phyloP scores from a whole-genome alignment of 495 filamentous ascomycete genomes.

The Massariosphaeria phaeospora region DNA sequence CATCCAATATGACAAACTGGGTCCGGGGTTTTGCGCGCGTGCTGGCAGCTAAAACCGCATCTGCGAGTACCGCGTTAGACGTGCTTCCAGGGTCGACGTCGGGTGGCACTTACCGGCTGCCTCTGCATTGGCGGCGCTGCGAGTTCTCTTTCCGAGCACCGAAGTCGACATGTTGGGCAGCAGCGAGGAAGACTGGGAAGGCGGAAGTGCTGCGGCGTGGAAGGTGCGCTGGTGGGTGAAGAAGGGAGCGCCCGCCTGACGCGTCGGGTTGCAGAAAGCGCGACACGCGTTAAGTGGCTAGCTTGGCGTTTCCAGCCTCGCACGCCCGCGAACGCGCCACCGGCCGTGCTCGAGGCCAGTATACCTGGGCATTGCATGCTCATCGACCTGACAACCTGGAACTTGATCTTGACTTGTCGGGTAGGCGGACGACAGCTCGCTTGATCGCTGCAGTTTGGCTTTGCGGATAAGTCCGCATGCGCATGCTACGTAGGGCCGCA shows the following conservation, averaged over 20 bases:
- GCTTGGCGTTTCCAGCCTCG: neutral
- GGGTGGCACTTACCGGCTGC: conserved; percentile 52
- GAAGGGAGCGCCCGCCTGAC: conserved; percentile 11
- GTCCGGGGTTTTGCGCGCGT: conserved; percentile 61
- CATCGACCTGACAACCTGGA: too few relatives aligned
- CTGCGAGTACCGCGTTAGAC: conserved; percentile 23
- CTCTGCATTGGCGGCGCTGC: conserved; percentile 40
- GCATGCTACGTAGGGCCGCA: too few relatives aligned
- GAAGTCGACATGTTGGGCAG: conserved; percentile 54
- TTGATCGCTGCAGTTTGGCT: neutral
- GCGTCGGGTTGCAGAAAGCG: conserved; percentile 9
- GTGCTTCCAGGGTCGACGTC: conserved; percentile 25
- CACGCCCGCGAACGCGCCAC: too few relatives aligned
- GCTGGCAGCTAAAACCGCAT: conserved; percentile 13
- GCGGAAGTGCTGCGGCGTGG: conserved; percentile 9
- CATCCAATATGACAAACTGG: conserved; percentile 42
- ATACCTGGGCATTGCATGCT: too few relatives aligned
- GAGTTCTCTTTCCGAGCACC: conserved; percentile 71
- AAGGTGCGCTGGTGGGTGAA: conserved; percentile 19
- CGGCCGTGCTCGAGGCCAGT: too few relatives aligned
- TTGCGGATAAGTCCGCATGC: too few relatives aligned
- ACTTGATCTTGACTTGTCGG: too few relatives aligned
- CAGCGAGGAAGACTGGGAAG: neutral
- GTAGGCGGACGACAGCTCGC: neutral
- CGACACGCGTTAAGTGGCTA: conserved; percentile 28